A percentile compares a stretch with the other conserved stretches of the same genome.
Evolutionary conservation across 2,329 filamentous ascomycete genomes (phyloP).

Genomic region (Chlorencoelia australis): DNA sequence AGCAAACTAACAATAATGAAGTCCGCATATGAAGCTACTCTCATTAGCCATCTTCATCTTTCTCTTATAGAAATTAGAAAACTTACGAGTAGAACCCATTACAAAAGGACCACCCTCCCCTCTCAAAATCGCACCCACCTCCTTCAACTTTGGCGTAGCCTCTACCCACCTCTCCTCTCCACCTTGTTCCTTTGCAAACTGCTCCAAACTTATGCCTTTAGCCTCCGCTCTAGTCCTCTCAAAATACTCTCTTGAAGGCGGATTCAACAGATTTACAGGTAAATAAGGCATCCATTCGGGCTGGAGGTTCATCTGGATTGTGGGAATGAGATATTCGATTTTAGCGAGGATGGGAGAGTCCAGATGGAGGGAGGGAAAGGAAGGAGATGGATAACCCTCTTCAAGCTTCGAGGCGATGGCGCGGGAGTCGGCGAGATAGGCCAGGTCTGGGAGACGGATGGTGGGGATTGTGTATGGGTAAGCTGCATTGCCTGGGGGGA

Average conservation of each 20-base stretch:
- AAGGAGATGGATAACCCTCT: slow-evolving; percentile 38
- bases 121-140: slow-evolving; percentile 24
- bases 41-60: background rate
- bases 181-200: slow-evolving; percentile 37
- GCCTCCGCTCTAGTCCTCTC: slow-evolving; percentile 36
- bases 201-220: slow-evolving; percentile 42
- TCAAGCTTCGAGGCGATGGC: slow-evolving; percentile 52
- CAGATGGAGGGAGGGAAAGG: slow-evolving; percentile 42
- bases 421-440: slow-evolving; percentile 53
- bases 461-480: slow-evolving; percentile 44
- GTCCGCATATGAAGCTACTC: slow-evolving; percentile 41
- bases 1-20: slow-evolving; percentile 44
- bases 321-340: slow-evolving; percentile 33
- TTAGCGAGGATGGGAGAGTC: slow-evolving; percentile 40
- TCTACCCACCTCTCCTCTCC: slow-evolving; percentile 40
- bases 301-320: slow-evolving; percentile 27
- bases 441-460: slow-evolving; percentile 44
- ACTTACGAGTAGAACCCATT: slow-evolving; percentile 36
- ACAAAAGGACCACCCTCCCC: slow-evolving; percentile 50
- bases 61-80: background rate
- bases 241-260: slow-evolving; percentile 45
- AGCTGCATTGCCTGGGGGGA: slow-evolving; percentile 27
- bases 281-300: slow-evolving; percentile 39
- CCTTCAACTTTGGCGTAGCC: slow-evolving; percentile 39
- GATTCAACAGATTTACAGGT: slow-evolving; percentile 40